Evolutionary conservation across 2,329 filamentous ascomycete species (phyloP), one percentile per base, ranked within the genome.

Genomic region (Colletotrichum sp.): DNA sequence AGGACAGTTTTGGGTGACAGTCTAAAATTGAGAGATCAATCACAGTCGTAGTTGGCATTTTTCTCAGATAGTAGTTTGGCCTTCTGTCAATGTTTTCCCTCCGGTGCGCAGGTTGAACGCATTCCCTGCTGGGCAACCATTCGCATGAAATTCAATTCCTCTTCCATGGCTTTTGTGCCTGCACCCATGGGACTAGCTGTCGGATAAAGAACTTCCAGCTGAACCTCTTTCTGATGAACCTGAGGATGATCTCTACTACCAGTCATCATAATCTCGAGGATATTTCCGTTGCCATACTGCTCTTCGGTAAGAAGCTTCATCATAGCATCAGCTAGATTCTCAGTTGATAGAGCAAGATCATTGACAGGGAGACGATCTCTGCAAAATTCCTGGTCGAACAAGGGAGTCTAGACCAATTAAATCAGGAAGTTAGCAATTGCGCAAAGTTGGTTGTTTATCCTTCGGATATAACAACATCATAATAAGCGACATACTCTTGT

Each of bases 271-370:
- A 76, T 70, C 75, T 80, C 78, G 16, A 79, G 34, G 18, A 78
- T 67, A 32, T 77, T 78, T n/a, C 78, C 78, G 36, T 80, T 71
- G 39, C 75, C 78, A 57, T 78, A 79, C 52, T 78, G 72, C 21
- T 72, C 59, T 28, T 77, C 77, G 1, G 68, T 69, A 4, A 79
- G 49, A 6, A 77, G 30, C 13, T 39, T 21, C 34, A 79, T 72
- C 70, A 80, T 77, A 7, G 78, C 62, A 6, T 68, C 63, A 15
- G 67, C 49, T 65, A 67, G 21, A 28, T 66, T 28, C 10, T 55
- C 59, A 15, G 69, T 21, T 7, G 60, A 71, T 36, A 72, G 18
- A 15, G 55, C 26, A 12, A 63, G 57, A 15, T 70, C 36, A 24
- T 34, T 12, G 6, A 13, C 21, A 16, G 55, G 55, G 26, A 59